Base-by-base conservation (phyloP, 2,329 filamentous ascomycete species). In the Venturia nashicola region DNA sequence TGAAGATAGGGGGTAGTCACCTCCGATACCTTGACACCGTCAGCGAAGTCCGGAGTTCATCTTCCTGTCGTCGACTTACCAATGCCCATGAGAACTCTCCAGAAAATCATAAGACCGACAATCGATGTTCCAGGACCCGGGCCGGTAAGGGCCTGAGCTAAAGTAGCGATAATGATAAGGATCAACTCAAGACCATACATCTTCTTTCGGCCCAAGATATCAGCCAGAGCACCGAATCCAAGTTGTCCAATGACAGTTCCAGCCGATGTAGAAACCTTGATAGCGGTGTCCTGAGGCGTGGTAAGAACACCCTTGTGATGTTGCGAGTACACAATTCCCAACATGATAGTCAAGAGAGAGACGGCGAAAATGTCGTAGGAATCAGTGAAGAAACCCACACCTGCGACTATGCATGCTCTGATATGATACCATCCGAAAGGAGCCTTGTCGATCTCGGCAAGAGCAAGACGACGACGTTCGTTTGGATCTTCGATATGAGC, bases 311-410 rank as follows among this genome's bases (percentile, higher is more conserved):
- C 76, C 59, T 70, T 66, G 65, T 72, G 73, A 68, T 74, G 72
- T 59, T 82, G 82, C 72, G 83, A 91, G 79, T 88, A 93, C 68
- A 91, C 88, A 61, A 92, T 85, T 48, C 89, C 89, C 61, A 92
- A 73, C 87, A 92, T 91, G 67, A 83, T 81, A 39, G 87, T 89
- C 67, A 87, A 78, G 71, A 91, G 79, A 67, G 85, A 87, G 68
- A 88, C 86, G 71, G 87, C 86, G 74, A 94, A 94, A 39, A 76
- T 72, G 54, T 65, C 70, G 76, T 92, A 92, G 14, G 88, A 88
- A 72, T 93, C 90, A 18, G 90, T 93, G 76, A 94, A 94, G 83
- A 95, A 94, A 69, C 90, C 90, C 66, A 93, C 87, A 70, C 90
- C 90, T 40, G 89, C 89, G 34, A 93, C 89, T 9, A 89, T 77